Evolutionary conservation across 768 basidiomycete species (phyloP).

Genomic region (Gymnopilus junonius): DNA sequence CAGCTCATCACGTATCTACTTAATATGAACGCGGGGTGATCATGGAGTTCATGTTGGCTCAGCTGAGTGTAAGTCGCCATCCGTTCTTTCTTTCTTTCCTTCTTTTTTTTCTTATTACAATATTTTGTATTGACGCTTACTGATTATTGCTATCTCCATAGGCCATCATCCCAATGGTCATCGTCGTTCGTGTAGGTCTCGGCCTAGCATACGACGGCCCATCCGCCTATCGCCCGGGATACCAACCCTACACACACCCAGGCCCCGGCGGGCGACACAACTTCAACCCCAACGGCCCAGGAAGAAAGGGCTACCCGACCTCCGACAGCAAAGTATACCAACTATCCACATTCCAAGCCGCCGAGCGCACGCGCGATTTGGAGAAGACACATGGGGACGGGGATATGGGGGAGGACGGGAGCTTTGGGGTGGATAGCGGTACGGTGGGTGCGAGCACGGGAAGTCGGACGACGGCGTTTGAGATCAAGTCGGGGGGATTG

Average conservation of each 20-base stretch:
- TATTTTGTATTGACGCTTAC: too few relatives aligned
- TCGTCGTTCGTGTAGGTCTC: conserved; percentile 28
- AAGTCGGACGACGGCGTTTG: background rate
- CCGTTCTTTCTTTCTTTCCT: background rate
- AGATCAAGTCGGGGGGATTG: background rate
- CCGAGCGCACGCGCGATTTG: background rate
- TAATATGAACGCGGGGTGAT: conserved; percentile 35
- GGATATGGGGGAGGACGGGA: background rate
- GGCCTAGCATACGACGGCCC: conserved; percentile 25
- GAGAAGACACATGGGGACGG: background rate
- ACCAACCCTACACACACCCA: background rate
- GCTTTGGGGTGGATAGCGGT: background rate
- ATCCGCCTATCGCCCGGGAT: background rate
- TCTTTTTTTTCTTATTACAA: background rate
- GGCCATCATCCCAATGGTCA: conserved; percentile 27
- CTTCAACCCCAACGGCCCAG: background rate
- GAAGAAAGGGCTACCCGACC: background rate
- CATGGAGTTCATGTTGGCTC: conserved; percentile 29
- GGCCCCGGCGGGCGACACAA: background rate
- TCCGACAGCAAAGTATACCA: background rate
- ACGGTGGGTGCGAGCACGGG: background rate
- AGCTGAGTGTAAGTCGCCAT: conserved; percentile 26
- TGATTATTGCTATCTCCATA: too few relatives aligned
- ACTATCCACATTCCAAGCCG: conserved; percentile 15
- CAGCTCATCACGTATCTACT: conserved; percentile 28